Percentiles rank a stretch among this genome's conserved stretches.
Conservation (phyloP, 1,284 basidiomycete genomes). For the Ceratobasidium theobromae region DNA sequence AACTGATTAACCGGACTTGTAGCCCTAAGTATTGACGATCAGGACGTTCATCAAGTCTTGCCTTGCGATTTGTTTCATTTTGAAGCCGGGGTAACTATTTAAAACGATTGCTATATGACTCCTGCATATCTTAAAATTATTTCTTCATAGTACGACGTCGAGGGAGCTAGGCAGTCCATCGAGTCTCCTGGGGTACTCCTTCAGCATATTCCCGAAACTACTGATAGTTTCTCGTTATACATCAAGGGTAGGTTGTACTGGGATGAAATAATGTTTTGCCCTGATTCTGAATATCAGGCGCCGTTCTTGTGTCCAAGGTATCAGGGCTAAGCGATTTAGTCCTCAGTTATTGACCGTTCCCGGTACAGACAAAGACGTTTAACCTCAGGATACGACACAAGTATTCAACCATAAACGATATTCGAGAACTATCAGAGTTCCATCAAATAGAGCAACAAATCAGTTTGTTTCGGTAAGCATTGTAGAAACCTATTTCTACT, state of each 20-base stretch:
- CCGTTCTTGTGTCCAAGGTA: conserved; percentile 11
- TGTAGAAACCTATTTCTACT: neutral
- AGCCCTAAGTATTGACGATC: conserved; percentile 20
- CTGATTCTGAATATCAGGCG: neutral
- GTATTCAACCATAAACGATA: neutral
- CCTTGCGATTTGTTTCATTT: neutral
- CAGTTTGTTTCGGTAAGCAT: neutral
- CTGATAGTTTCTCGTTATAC: conserved; percentile 14
- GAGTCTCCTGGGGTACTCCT: neutral
- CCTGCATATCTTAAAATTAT: neutral
- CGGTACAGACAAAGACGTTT: neutral
- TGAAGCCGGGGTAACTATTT: conserved; percentile 9
- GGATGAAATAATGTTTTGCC: neutral
- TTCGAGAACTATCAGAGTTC: conserved; percentile 10
- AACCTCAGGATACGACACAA: conserved; percentile 11
- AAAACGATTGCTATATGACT: neutral
- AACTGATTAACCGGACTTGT: neutral
- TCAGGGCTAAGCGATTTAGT: neutral
- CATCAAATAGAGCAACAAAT: neutral
- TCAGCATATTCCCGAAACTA: neutral
- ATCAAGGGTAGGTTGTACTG: neutral
- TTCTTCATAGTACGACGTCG: neutral
- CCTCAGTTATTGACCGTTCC: neutral
- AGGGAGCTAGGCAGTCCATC: conserved; percentile 4
- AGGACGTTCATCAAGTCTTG: conserved; percentile 25